Evolutionary conservation across 2,329 filamentous ascomycete genomes (phyloP).

Genomic region (Zopfia rhizophila): DNA sequence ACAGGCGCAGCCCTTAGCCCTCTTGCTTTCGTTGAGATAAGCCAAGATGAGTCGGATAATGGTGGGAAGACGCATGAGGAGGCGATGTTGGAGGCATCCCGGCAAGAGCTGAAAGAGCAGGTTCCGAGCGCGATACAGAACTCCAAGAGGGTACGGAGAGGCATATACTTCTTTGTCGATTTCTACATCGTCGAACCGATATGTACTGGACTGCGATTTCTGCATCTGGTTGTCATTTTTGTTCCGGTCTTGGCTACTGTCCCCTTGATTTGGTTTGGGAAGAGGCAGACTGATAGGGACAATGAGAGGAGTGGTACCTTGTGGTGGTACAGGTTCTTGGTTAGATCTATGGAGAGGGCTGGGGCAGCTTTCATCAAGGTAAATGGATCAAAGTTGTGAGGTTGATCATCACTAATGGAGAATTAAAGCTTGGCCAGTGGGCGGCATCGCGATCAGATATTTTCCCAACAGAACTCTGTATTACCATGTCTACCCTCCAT

Average conservation of each 20-base stretch:
- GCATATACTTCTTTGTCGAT: conserved; percentile 74
- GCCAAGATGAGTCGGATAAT: conserved; percentile 59
- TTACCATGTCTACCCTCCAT: conserved; percentile 92
- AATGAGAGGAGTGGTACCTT: conserved; percentile 83
- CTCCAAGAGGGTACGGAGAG: conserved; percentile 67
- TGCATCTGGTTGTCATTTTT: conserved; percentile 88
- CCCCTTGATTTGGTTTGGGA: conserved; percentile 83
- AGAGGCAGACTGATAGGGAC: conserved; percentile 69
- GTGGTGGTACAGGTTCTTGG: conserved; percentile 94
- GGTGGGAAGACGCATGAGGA: conserved; percentile 76
- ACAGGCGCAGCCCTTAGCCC: conserved; percentile 60
- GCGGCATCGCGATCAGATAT: conserved; percentile 96
- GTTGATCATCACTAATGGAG: background rate
- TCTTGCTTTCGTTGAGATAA: conserved; percentile 68
- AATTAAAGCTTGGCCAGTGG: conserved; percentile 87
- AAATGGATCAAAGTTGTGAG: conserved; percentile 17
- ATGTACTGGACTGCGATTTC: conserved; percentile 85
- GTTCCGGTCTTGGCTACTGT: conserved; percentile 86
- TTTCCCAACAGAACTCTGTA: conserved; percentile 92
- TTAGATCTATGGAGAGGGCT: conserved; percentile 88
- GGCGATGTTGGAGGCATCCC: conserved; percentile 86
- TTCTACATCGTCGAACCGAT: conserved; percentile 82
- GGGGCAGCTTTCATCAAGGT: conserved; percentile 98
- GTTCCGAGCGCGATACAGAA: conserved; percentile 71
- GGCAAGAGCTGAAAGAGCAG: conserved; percentile 77